A percentile compares a stretch with the other conserved stretches of the same genome.
Conservation (phyloP, 2,329 filamentous ascomycete genomes). For the Volutella citrinella region DNA sequence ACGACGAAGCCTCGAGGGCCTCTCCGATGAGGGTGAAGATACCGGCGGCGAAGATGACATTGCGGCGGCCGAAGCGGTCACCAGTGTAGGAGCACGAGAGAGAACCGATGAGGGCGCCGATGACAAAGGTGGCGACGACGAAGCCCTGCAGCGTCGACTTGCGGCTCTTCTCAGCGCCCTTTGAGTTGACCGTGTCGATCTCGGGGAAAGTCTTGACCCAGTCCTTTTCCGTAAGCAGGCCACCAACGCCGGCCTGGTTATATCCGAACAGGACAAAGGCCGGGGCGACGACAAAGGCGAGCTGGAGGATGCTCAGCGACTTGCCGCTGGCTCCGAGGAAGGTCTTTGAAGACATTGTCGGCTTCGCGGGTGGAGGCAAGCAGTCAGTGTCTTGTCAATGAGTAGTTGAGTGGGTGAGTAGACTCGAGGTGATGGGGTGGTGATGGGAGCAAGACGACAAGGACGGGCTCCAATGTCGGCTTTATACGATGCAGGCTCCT, state of each 20-base stretch:
- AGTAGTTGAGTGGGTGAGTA: no score
- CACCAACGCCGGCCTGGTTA: constrained; percentile 68
- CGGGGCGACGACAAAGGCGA: constrained; percentile 40
- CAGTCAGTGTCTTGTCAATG: no score
- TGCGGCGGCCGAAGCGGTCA: constrained; percentile 54
- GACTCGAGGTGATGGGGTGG: no score
- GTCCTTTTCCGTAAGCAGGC: constrained; percentile 62
- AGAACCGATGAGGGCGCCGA: constrained; percentile 56
- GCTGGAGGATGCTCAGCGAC: constrained; percentile 24
- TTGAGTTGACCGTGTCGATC: constrained; percentile 49
- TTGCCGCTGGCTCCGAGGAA: constrained; percentile 11
- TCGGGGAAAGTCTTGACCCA: constrained; percentile 51
- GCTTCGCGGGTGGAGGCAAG: not conserved
- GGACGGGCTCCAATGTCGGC: no score
- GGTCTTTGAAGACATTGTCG: constrained; percentile 5
- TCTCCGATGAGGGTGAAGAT: constrained; percentile 50
- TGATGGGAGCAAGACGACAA: no score
- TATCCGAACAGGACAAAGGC: constrained; percentile 47
- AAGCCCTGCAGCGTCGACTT: constrained; percentile 44
- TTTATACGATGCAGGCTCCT: no score
- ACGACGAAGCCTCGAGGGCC: constrained; percentile 51
- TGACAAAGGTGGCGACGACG: constrained; percentile 48
- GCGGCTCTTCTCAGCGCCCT: constrained; percentile 27
- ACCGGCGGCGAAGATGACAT: constrained; percentile 52
- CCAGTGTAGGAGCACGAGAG: constrained; percentile 41